A percentile compares a stretch with the other conserved stretches of the same genome.
Evolutionary conservation across 768 basidiomycete genomes (phyloP).

Genomic region (Omphalotus guepiniiformis): DNA sequence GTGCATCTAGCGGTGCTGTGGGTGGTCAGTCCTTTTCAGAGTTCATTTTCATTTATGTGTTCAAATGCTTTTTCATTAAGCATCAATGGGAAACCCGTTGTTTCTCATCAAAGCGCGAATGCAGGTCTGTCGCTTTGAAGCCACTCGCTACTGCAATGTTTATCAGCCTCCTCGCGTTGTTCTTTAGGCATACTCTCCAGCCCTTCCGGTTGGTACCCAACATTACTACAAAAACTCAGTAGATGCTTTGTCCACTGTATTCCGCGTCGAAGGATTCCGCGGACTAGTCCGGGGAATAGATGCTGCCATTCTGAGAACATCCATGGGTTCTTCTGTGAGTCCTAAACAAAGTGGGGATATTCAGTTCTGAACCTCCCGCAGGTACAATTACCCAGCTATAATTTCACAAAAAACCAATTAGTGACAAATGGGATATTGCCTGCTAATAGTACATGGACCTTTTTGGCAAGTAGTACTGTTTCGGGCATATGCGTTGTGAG

Average conservation of each 20-base stretch:
- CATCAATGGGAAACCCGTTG: constrained; percentile 80
- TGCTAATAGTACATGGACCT: constrained; percentile 81
- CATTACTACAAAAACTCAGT: constrained; percentile 85
- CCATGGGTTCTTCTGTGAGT: constrained; percentile 85
- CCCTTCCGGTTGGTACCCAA: constrained; percentile 91
- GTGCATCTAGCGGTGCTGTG: constrained; percentile 85
- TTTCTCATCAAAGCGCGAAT: constrained; percentile 98
- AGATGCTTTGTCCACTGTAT: constrained; percentile 78
- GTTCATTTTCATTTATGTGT: neutral
- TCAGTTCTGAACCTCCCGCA: constrained; percentile 21
- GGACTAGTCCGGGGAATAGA: constrained; percentile 91
- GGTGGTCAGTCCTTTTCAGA: constrained; percentile 60
- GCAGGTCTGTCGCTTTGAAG: constrained; percentile 56
- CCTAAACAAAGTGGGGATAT: too few relatives aligned
- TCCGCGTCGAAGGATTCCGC: constrained; percentile 66
- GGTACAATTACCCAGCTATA: constrained; percentile 96
- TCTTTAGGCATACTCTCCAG: constrained; percentile 84
- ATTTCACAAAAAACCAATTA: constrained; percentile 83
- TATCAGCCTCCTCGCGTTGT: neutral
- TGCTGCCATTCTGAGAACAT: constrained; percentile 88
- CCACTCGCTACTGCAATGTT: constrained; percentile 2
- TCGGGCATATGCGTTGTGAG: constrained; percentile 91
- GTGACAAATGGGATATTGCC: constrained; percentile 63
- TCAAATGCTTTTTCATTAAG: constrained; percentile 27
- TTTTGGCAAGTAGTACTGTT: constrained; percentile 80